Conservation (phyloP, 768 basidiomycete species). For the Auricularia sp. region DNA sequence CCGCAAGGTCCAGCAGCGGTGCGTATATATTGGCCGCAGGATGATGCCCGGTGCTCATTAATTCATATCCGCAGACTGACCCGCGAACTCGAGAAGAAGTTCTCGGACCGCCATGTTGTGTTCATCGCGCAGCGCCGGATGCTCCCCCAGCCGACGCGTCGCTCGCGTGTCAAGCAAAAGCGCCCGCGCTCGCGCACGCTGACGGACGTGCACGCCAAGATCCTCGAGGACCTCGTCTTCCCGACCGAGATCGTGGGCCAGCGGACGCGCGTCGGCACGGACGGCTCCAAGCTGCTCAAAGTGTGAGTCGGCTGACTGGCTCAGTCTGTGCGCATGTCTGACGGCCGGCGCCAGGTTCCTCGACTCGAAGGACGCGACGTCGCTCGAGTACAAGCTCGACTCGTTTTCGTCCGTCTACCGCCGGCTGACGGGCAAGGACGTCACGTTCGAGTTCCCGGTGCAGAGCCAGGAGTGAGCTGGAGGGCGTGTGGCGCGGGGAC, state of each 20-base stretch:
- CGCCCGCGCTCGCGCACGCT: constrained; percentile 94
- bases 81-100: constrained; percentile 99
- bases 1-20: constrained; percentile 97
- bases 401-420: constrained; percentile 97
- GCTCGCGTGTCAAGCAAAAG: constrained; percentile 89
- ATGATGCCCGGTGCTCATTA: background rate
- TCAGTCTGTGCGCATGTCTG: background rate
- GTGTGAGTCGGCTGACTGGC: constrained; percentile 45
- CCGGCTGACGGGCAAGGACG: constrained; percentile 92
- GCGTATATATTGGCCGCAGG: constrained; percentile 14
- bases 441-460: constrained; percentile 86
- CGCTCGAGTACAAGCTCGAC: constrained; percentile 99
- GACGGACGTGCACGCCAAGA: constrained; percentile 95
- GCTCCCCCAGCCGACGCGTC: constrained; percentile 94
- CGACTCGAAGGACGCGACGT: constrained; percentile 95
- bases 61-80: constrained; percentile 58
- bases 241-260: constrained; percentile 99
- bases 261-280: constrained; percentile 86
- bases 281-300: constrained; percentile 93
- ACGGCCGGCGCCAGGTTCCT: constrained; percentile 56
- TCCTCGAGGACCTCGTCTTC: constrained; percentile 97
- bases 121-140: constrained; percentile 98
- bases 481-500: background rate
- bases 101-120: constrained; percentile 97
- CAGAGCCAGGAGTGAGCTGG: constrained; percentile 3